Evolutionary conservation across 2,329 filamentous ascomycete species (phyloP), one percentile per base, ranked within the genome.

Genomic region (Cytospora piceae): DNA sequence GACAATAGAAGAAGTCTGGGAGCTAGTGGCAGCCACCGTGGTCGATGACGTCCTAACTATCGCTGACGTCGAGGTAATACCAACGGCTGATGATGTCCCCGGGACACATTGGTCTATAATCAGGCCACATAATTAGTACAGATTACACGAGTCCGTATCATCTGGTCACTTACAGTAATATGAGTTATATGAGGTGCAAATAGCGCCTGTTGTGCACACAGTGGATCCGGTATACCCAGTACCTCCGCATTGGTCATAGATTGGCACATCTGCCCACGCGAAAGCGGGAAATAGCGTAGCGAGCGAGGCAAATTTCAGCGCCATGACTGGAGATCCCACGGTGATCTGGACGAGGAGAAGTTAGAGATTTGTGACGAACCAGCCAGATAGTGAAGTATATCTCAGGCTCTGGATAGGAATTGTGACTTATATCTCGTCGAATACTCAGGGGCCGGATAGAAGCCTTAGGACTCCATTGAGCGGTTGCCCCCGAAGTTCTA

Each of bases 201-300:
- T 54, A 20, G 63, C 59, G 29, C 59, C 63, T 29, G 24, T 22
- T 22, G 55, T 54, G 51, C 66, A 68, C 24, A 51, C 53, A 22
- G 59, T 67, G 32, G 58, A 65, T 4, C 67, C 63, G 0, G 66
- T 65, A 9, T 60, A 68, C 20, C 63, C 66, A 20, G 58, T 56
- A 1, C 66, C 66, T 22, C 66, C 66, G 46, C 66, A 68, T 32
- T 68, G 66, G 14, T 55, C 66, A 31, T 62, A 68, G 9, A 68
- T 24, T 11, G 60, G 67, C 31, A 76, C 75, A 29, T 67, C 57
- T 32, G 65, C 65, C 24, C 39, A 58, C n/a, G 27, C 62, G 20
- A 31, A 22, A n/a, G 31, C 58, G 52, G 57, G 3, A 22, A 67
- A 9, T 20, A 58, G 14, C 37, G 58, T 51, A 17, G 32, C 31